Base-by-base conservation (phyloP, 2,329 filamentous ascomycete species). In the Fusarium albosuccineum region DNA sequence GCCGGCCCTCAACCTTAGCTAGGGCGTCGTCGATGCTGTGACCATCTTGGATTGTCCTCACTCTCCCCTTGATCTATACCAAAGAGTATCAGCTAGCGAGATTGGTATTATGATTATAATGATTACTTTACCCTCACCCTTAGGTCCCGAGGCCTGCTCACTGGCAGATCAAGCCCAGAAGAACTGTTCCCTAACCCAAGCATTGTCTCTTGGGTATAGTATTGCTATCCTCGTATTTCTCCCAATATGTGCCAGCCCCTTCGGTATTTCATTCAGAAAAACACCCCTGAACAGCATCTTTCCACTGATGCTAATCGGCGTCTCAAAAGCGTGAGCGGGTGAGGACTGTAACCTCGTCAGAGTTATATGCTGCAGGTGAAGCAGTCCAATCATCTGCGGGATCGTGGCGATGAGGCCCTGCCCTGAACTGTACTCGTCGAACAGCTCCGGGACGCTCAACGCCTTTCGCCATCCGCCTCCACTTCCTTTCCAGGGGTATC, bases 361-460 rank as follows among this genome's bases (percentile, higher is more conserved):
- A 6, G 40, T 59, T 5, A 27, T n/a, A 34, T 59, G 40, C 17
- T 53, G 56, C 17, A 59, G 16, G 10, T 59, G 56, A n/a, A 59
- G 56, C 40, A 59, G 16, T 9, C 56, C 56, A 4, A 59, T 36
- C 48, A 59, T 53, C 33, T 59, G 56, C 3, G 56, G 56, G 16
- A 59, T 52, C 14, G 56, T 59, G 17, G 56, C 56, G 2, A 59
- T n/a, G 30, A 59, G 26, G 2, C 56, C 56, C 22, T 59, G 48
- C 4, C 56, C 56, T 1, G 56, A 59, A 4, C 40, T 53, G 8
- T 59, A 59, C 49, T 59, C 48, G 16, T 17, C 5, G 7, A 30
- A 39, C 33, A 40, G 27, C 16, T 59, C 27, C 4, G 48, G 56
- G 10, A 59, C 48, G 14, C 40, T 37, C 8, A 59, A 45, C 6